These are phyloP conservation scores for Epithele typhae DNA, from an alignment of 768 basidiomycete species.

Conservation along the genomic window DNA sequence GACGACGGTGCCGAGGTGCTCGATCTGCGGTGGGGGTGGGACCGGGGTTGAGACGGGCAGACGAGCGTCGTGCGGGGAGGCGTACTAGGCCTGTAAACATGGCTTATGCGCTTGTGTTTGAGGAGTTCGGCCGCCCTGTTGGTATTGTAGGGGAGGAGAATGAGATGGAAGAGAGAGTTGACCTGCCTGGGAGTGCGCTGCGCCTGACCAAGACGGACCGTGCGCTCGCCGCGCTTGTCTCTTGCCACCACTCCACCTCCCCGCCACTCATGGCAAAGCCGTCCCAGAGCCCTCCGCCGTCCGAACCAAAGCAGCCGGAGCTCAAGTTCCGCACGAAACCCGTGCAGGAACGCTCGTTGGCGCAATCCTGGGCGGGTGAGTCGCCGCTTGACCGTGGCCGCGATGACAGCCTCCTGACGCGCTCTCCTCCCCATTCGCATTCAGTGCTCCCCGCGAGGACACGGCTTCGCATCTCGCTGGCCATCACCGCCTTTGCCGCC, in stretches of 20 bases:
- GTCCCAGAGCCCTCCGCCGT: conserved; percentile 4
- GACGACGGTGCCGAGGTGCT: conserved; percentile 79
- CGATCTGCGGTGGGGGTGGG: conserved; percentile 52
- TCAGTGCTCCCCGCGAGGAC: conserved; percentile 30
- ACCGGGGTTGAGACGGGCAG: no score
- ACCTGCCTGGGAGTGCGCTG: background rate
- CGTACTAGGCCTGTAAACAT: conserved; percentile 85
- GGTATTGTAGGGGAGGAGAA: background rate
- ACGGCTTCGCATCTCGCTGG: conserved; percentile 29
- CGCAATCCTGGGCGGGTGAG: conserved; percentile 25
- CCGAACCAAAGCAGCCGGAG: conserved; percentile 4
- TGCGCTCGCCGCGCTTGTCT: no score
- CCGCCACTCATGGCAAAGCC: conserved; percentile 1
- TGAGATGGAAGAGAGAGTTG: background rate
- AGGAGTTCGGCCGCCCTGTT: background rate
- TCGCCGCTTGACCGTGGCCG: background rate
- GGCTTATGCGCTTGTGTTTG: background rate
- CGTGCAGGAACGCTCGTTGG: conserved; percentile 19
- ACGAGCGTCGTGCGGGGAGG: background rate
- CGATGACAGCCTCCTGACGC: background rate
- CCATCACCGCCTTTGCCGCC: conserved; percentile 26
- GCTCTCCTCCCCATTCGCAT: background rate
- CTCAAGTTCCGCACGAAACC: conserved; percentile 18
- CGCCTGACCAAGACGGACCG: no score
- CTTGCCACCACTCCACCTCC: conserved; percentile 4